Percentiles rank a stretch among this genome's conserved stretches.
Evolutionary conservation across 2,329 filamentous ascomycete genomes (phyloP).

Genomic region (Leptosphaerulina australis): DNA sequence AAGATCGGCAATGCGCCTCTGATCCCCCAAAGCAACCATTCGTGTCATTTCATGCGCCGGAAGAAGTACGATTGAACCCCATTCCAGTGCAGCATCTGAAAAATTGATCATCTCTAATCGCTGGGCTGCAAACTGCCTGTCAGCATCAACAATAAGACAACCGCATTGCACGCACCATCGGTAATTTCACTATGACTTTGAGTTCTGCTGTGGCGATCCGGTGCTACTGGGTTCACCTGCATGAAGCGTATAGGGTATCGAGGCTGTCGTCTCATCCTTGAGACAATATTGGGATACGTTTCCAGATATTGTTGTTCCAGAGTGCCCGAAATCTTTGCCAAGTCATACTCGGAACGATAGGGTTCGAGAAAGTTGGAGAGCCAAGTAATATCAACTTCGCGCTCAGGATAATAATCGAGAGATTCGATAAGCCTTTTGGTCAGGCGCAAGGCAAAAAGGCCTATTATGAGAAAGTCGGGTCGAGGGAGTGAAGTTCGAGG

Average conservation of each 20-base stretch:
- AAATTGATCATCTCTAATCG: constrained; percentile 31
- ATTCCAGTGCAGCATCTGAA: constrained; percentile 34
- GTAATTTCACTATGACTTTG: constrained; percentile 13
- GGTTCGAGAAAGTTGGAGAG: constrained; percentile 25
- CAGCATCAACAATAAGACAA: not conserved
- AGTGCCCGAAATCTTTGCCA: constrained; percentile 27
- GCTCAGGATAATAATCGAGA: constrained; percentile 24
- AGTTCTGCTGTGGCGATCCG: not conserved
- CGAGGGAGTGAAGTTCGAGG: not conserved
- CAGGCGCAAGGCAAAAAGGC: constrained; percentile 35
- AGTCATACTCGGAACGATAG: constrained; percentile 18
- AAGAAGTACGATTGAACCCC: constrained; percentile 35
- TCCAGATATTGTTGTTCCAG: constrained; percentile 23
- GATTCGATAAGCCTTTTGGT: constrained; percentile 22
- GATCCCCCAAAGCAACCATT: constrained; percentile 28
- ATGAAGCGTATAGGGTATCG: constrained; percentile 29
- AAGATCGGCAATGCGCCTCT: constrained; percentile 25
- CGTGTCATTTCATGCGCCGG: constrained; percentile 24
- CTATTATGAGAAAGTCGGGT: constrained; percentile 28
- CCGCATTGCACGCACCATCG: constrained; percentile 20
- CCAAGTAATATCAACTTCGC: constrained; percentile 27
- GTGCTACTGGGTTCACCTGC: constrained; percentile 29
- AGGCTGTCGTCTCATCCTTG: constrained; percentile 32
- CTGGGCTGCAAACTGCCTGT: constrained; percentile 13
- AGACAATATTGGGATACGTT: constrained; percentile 25